phyloP scores from a whole-genome alignment of 495 filamentous ascomycete species.

The Friedmanniomyces simplex region DNA sequence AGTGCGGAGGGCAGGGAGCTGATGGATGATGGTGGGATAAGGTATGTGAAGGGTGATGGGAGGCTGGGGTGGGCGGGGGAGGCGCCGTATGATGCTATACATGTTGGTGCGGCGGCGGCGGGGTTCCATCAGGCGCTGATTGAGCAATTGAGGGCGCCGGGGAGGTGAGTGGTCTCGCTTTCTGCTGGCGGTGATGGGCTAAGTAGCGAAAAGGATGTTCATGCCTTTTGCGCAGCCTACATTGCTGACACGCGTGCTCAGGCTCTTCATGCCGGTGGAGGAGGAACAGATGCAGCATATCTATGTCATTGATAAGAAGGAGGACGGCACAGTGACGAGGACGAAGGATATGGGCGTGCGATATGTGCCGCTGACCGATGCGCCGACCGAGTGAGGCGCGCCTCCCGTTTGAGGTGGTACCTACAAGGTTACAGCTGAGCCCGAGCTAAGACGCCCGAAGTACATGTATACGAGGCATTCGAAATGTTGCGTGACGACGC shows the following conservation, averaged over 20 bases:
- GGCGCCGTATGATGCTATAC: conserved; percentile 78
- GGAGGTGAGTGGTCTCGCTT: conserved; percentile 33
- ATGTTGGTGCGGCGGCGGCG: conserved; percentile 82
- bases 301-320: conserved; percentile 83
- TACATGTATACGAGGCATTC: too few species aligned
- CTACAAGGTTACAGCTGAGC: too few species aligned
- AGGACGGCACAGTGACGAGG: conserved; percentile 60
- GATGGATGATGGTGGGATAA: conserved; percentile 49
- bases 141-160: conserved; percentile 68
- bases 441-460: too few species aligned
- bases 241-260: conserved; percentile 11
- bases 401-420: not conserved
- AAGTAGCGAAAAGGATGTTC: conserved; percentile 49
- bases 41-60: conserved; percentile 75
- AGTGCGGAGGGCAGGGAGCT: conserved; percentile 52
- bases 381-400: conserved; percentile 36
- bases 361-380: conserved; percentile 86
- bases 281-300: conserved; percentile 60
- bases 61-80: conserved; percentile 51
- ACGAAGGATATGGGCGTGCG: conserved; percentile 71
- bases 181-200: not conserved
- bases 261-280: conserved; percentile 55
- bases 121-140: conserved; percentile 62
- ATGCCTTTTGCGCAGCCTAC: conserved; percentile 34
- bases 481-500: too few species aligned